These are phyloP conservation scores for Polygonum maritimum DNA, from an alignment of 148 eudicot genomes.

Conservation along the genomic window DNA sequence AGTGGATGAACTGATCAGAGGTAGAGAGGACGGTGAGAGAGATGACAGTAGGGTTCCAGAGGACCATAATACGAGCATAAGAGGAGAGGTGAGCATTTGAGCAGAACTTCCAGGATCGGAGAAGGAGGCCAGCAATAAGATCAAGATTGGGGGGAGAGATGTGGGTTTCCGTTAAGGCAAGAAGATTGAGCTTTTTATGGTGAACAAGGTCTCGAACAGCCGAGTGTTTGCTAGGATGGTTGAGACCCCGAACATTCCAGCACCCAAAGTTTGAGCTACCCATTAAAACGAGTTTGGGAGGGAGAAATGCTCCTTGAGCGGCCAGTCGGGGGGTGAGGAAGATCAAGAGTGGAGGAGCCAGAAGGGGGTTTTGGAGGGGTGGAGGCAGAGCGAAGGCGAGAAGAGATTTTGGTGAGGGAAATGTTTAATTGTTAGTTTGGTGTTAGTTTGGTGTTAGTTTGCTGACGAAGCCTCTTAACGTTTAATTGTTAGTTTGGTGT, in stretches of 20 bases:
- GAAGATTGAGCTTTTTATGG: background rate
- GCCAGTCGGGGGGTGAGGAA: too few relatives aligned
- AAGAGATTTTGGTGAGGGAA: too few relatives aligned
- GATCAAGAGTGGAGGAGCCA: background rate
- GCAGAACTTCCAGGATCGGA: background rate
- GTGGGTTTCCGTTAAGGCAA: background rate
- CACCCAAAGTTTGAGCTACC: background rate
- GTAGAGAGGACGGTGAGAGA: background rate
- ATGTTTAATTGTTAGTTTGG: too few relatives aligned
- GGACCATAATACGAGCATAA: background rate
- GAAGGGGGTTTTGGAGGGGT: too few relatives aligned
- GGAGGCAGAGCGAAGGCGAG: too few relatives aligned
- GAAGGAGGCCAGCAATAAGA: background rate
- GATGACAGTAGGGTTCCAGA: background rate
- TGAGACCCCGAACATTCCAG: background rate
- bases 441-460: too few relatives aligned
- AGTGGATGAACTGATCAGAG: background rate
- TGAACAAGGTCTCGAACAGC: background rate
- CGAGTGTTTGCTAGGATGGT: background rate
- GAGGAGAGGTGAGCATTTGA: background rate
- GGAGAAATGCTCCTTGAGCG: background rate
- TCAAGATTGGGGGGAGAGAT: background rate
- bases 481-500: too few relatives aligned
- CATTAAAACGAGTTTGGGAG: background rate
- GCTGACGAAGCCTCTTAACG: too few relatives aligned